phyloP scores from a whole-genome alignment of 768 basidiomycete species.

The Panus rudis region DNA sequence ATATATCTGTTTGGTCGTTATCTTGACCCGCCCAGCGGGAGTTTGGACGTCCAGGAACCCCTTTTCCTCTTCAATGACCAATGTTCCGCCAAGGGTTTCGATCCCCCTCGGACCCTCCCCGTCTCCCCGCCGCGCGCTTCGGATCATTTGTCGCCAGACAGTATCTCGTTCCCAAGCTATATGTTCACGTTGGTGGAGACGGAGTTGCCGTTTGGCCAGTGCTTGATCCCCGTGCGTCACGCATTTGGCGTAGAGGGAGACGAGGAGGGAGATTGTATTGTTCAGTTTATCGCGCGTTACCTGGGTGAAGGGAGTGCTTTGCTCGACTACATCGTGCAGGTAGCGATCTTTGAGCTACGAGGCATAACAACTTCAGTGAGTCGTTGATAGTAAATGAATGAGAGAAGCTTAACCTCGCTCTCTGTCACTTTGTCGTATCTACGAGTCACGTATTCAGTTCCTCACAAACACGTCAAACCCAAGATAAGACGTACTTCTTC shows the following conservation, averaged over 20 bases:
- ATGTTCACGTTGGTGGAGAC: constrained; percentile 83
- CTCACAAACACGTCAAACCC: background rate
- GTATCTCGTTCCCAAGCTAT: constrained; percentile 98
- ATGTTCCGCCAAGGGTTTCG: constrained; percentile 16
- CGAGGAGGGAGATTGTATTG: constrained; percentile 47
- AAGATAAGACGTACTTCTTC: constrained; percentile 66
- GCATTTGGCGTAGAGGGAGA: constrained; percentile 78
- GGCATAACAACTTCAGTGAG: constrained; percentile 1
- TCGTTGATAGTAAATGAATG: background rate
- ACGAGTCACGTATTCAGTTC: constrained; percentile 5
- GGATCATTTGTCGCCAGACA: constrained; percentile 95
- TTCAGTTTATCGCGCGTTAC: constrained; percentile 57
- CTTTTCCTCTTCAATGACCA: constrained; percentile 39
- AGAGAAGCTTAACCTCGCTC: constrained; percentile 39
- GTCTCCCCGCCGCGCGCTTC: constrained; percentile 67
- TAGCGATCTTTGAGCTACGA: constrained; percentile 70
- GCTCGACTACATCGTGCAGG: constrained; percentile 63
- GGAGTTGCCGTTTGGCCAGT: constrained; percentile 73
- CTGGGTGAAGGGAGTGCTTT: constrained; percentile 59
- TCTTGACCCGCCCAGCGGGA: constrained; percentile 55
- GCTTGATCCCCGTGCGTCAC: constrained; percentile 66
- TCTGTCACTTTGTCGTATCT: constrained; percentile 94
- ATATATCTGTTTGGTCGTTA: constrained; percentile 59
- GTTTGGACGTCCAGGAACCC: constrained; percentile 43
- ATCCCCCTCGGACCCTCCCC: constrained; percentile 13